Evolutionary conservation across 352 stramenopile genomes (phyloP).

Genomic region (Peronosclerospora sorghi): DNA sequence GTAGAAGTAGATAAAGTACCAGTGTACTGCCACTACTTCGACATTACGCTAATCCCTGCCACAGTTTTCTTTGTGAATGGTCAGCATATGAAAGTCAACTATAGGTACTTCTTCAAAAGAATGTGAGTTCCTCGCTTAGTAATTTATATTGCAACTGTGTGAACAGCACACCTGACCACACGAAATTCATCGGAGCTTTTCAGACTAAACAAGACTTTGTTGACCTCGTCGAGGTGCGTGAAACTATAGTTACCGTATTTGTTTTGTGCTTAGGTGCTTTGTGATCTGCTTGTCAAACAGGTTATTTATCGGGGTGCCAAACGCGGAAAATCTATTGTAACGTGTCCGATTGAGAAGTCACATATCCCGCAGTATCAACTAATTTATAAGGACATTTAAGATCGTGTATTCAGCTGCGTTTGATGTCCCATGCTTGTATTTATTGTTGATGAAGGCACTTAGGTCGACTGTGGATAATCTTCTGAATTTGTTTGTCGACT

Average conservation of each 20-base stretch:
- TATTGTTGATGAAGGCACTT: slow-evolving; percentile 23
- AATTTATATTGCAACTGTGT: not conserved
- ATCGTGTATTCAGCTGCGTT: not conserved
- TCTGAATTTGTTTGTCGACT: slow-evolving; percentile 50
- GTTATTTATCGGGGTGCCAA: slow-evolving; percentile 75
- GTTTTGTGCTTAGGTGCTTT: not conserved
- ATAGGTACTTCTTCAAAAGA: slow-evolving; percentile 33
- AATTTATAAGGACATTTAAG: slow-evolving; percentile 74
- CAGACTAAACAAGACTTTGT: slow-evolving; percentile 69
- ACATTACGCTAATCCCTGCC: slow-evolving; percentile 77
- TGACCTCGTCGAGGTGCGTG: slow-evolving; percentile 70
- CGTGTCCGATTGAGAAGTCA: slow-evolving; percentile 63
- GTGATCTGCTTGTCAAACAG: slow-evolving; percentile 16
- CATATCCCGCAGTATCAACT: slow-evolving; percentile 73
- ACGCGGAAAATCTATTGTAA: slow-evolving; percentile 74
- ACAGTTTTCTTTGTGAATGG: slow-evolving; percentile 85
- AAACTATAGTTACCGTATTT: not conserved
- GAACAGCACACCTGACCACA: slow-evolving; percentile 68
- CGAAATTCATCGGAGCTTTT: slow-evolving; percentile 84
- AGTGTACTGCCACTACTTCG: slow-evolving; percentile 84
- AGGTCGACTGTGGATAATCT: slow-evolving; percentile 42
- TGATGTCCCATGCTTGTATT: slow-evolving; percentile 14
- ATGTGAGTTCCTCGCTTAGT: not conserved
- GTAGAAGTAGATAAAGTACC: slow-evolving; percentile 62
- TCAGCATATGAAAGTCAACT: slow-evolving; percentile 86